phyloP scores from a whole-genome alignment of 768 basidiomycete species.

The Rhizopogon sp. region DNA sequence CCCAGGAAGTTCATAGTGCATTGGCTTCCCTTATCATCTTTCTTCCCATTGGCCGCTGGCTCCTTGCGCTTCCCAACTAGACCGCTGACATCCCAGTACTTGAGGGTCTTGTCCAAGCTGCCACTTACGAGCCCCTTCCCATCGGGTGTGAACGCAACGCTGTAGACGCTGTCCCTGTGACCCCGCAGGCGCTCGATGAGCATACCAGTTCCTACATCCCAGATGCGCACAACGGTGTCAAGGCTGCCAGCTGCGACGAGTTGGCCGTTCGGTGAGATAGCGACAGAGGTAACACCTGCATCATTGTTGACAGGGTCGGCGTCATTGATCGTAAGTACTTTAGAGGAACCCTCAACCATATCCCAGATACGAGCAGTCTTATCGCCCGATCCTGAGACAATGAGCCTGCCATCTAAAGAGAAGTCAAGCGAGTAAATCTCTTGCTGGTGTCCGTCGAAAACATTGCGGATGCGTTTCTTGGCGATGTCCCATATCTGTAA shows the following conservation, averaged over 20 bases:
- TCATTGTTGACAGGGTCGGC: constrained; percentile 16
- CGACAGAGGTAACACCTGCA: constrained; percentile 18
- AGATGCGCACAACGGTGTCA: constrained; percentile 48
- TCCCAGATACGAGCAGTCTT: constrained; percentile 31
- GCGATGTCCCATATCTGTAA: constrained; percentile 22
- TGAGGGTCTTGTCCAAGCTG: constrained; percentile 26
- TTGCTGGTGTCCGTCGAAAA: constrained; percentile 26
- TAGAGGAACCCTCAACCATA: constrained; percentile 24
- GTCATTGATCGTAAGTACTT: constrained; percentile 25
- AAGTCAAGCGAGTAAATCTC: constrained; percentile 33
- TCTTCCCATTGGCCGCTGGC: constrained; percentile 30
- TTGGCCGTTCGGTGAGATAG: constrained; percentile 28
- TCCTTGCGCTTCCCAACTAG: constrained; percentile 25
- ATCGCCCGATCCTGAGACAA: constrained; percentile 34
- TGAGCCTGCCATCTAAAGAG: constrained; percentile 25
- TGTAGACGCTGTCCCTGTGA: constrained; percentile 26
- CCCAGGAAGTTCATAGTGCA: constrained; percentile 27
- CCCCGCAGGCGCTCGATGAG: constrained; percentile 18
- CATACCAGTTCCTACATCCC: constrained; percentile 40
- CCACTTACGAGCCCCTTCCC: constrained; percentile 20
- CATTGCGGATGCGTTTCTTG: constrained; percentile 22
- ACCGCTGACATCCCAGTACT: constrained; percentile 41
- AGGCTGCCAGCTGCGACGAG: constrained; percentile 48
- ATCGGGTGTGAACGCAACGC: constrained; percentile 25
- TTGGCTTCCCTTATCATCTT: constrained; percentile 18